A percentile compares a stretch with the other conserved stretches of the same genome.
Evolutionary conservation across 2,329 filamentous ascomycete species (phyloP).

Genomic region (Aureobasidium mangrovei): DNA sequence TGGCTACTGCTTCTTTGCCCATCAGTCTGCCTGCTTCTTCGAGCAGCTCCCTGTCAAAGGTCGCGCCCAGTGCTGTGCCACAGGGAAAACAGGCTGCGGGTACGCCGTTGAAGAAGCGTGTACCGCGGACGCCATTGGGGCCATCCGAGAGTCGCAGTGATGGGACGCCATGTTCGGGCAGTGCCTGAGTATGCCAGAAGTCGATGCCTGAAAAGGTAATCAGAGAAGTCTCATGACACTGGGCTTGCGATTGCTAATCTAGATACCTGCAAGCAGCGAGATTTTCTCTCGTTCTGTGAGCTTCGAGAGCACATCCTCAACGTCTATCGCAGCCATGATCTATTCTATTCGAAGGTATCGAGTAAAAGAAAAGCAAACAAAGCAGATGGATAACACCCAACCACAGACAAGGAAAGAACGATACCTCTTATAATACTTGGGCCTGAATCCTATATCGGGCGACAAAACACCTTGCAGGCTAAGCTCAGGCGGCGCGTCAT

Average conservation of each 20-base stretch:
- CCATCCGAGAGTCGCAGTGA: conserved; percentile 59
- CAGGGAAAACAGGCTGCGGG: conserved; percentile 68
- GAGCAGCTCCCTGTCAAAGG: conserved; percentile 66
- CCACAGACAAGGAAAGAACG: too few relatives aligned
- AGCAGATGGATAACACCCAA: too few relatives aligned
- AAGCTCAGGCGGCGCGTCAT: not conserved
- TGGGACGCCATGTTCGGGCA: conserved; percentile 53
- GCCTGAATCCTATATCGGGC: too few relatives aligned
- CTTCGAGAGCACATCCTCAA: conserved; percentile 23
- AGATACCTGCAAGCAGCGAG: conserved; percentile 23
- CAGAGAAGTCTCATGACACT: not conserved
- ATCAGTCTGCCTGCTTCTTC: conserved; percentile 62
- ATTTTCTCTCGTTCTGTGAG: conserved; percentile 26
- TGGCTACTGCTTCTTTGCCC: conserved; percentile 61
- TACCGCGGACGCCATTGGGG: conserved; percentile 60
- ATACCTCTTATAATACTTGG: too few relatives aligned
- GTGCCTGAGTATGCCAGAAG: conserved; percentile 59
- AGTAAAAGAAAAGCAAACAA: not conserved
- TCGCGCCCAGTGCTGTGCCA: conserved; percentile 67
- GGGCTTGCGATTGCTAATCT: not conserved
- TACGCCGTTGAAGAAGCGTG: conserved; percentile 57
- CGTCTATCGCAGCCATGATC: conserved; percentile 18
- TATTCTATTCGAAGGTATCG: not conserved
- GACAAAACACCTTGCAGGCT: too few relatives aligned
- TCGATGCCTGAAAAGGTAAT: conserved; percentile 41